Evolutionary conservation across 352 stramenopile genomes (phyloP), one percentile per base, ranked within the genome.

Genomic region (Aphanomyces cochlioides): DNA sequence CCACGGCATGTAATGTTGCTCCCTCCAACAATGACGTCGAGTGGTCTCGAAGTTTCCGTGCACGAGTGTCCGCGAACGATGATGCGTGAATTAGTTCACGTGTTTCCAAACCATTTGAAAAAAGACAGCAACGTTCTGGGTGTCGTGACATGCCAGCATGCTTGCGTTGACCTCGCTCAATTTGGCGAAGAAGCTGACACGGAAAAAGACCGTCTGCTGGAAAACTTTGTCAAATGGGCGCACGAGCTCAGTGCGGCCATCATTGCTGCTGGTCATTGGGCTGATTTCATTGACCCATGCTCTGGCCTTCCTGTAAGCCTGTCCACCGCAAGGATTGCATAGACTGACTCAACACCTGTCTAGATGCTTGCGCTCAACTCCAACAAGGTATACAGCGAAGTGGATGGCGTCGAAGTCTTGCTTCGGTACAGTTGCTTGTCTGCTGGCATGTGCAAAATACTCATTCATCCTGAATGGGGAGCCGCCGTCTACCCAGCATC

Each of bases 201-300:
- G 41, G 96, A 99, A 82, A 99, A 99, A 73, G 95, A 99, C 81
- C 82, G 92, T 37, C 80, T 98, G n/a, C 85, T 98, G 1, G 97
- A 98, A 77, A 88, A 85, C n/a, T 98, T 98, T 73, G 82, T 97
- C 39, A 84, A 80, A 36, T 98, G 98, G 75, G 95, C 93, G 38
- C 82, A 95, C 63, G 77, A 87, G 43, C 76, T 99, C 19, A 92
- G 83, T 63, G 75, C 93, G 10, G 74, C 80, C 59, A 75, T 98
- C 28, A 77, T 87, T 47, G 78, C 76, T 28, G 79, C 78, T 40
- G 84, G 90, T 15, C 97, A 89, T 77, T 99, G 94, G 94, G 94
- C 93, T 15, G 96, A 99, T 81, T 99, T 96, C 75, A 98, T 98
- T 77, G 96, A 99, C 83, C 96, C 96, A 28, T 99, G 96, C 79